A percentile compares a stretch with the other conserved stretches of the same genome.
Evolutionary conservation across 495 filamentous ascomycete genomes (phyloP).

Genomic region (Friedmanniomyces endolithicus): DNA sequence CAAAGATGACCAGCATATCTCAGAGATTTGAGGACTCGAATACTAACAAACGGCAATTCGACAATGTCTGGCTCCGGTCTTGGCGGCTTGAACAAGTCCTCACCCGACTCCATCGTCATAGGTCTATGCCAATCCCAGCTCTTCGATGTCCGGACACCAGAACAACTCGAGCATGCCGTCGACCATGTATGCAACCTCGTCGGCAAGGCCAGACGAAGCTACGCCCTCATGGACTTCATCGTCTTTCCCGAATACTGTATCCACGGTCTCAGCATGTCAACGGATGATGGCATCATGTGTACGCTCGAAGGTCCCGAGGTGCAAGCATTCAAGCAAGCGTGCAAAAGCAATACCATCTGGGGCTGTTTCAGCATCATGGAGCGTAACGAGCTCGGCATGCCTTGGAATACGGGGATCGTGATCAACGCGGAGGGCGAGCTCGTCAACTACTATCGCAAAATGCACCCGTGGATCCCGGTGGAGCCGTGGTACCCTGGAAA

Average conservation of each 20-base stretch:
- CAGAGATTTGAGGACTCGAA: too few species aligned
- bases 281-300: constrained; percentile 15
- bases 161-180: constrained; percentile 5
- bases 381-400: constrained; percentile 13
- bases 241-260: constrained; percentile 21
- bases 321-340: constrained; percentile 12
- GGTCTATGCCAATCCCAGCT: constrained; percentile 17
- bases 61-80: constrained; percentile 13
- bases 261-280: constrained; percentile 17
- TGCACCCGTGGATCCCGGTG: constrained; percentile 10
- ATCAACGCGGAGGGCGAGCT: constrained; percentile 16
- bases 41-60: too few species aligned
- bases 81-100: constrained; percentile 18
- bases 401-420: constrained; percentile 15
- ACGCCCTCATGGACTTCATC: constrained; percentile 17
- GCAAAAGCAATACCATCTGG: constrained; percentile 15
- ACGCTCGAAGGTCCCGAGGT: constrained; percentile 17
- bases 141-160: constrained; percentile 8
- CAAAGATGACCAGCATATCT: too few species aligned
- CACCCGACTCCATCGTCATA: constrained; percentile 14
- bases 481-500: constrained; percentile 22
- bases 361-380: constrained; percentile 22
- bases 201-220: constrained; percentile 3
- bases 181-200: constrained; percentile 14
- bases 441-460: constrained; percentile 20